Percentiles rank a stretch among this genome's conserved stretches.
phyloP scores from a whole-genome alignment of 805 yeast species.

The Metschnikowia continentalis region DNA sequence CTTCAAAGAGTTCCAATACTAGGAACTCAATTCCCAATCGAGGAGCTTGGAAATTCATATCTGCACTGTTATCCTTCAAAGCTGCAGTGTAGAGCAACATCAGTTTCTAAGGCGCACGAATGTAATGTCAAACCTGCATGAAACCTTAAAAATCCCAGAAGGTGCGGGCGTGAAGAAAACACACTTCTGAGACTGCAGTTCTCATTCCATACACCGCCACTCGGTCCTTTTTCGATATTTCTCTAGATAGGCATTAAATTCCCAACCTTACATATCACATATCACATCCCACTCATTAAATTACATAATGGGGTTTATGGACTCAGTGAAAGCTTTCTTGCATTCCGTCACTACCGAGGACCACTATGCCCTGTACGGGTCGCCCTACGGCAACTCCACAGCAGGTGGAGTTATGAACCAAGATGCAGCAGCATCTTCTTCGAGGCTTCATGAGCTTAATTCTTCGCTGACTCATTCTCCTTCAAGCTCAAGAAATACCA shows the following conservation, averaged over 20 bases:
- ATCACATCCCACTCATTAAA: too few species aligned
- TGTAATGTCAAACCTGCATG: conserved; percentile 1
- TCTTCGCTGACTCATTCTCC: conserved; percentile 29
- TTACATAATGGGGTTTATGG: conserved; percentile 33
- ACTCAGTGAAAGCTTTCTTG: conserved; percentile 35
- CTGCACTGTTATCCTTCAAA: neutral
- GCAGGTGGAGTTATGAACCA: conserved; percentile 16
- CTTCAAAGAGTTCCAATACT: too few species aligned
- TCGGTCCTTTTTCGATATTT: neutral
- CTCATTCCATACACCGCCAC: neutral
- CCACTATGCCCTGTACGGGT: conserved; percentile 54
- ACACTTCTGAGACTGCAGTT: neutral
- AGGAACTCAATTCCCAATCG: too few species aligned
- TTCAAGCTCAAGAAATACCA: conserved; percentile 18
- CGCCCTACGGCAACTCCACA: conserved; percentile 17
- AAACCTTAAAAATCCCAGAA: neutral
- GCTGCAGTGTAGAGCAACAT: neutral
- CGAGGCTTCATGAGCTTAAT: conserved; percentile 37
- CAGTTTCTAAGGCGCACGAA: neutral
- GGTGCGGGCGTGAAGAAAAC: conserved; percentile 1
- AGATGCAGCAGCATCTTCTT: conserved; percentile 21
- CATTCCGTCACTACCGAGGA: conserved; percentile 56
- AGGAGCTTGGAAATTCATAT: neutral
- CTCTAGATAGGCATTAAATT: neutral
- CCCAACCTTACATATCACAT: neutral